Evolutionary conservation across 2,329 filamentous ascomycete genomes (phyloP).

Genomic region (Aspergillus ibericus): DNA sequence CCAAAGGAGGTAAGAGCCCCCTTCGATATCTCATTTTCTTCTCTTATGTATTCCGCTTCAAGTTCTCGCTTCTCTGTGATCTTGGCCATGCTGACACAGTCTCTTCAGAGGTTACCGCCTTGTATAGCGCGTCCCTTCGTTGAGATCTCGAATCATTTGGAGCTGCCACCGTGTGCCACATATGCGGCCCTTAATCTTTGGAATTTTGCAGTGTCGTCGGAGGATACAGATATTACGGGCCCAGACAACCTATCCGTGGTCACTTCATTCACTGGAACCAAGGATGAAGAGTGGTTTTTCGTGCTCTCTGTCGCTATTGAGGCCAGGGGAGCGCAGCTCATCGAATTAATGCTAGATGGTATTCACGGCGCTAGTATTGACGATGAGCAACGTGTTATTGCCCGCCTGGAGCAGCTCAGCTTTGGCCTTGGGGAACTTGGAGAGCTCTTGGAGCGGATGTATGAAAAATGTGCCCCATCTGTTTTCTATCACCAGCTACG

Average conservation of each 20-base stretch:
- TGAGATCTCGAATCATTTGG: slow-evolving; percentile 36
- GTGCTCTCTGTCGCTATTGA: slow-evolving; percentile 56
- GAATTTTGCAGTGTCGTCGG: slow-evolving; percentile 34
- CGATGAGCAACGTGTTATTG: slow-evolving; percentile 39
- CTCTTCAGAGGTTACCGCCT: slow-evolving; percentile 37
- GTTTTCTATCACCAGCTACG: slow-evolving; percentile 56
- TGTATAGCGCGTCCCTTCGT: slow-evolving; percentile 39
- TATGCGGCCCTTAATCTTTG: slow-evolving; percentile 44
- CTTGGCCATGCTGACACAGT: neutral
- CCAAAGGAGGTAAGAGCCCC: slow-evolving; percentile 61
- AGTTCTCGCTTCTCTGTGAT: neutral
- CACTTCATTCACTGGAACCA: slow-evolving; percentile 41
- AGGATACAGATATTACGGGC: slow-evolving; percentile 33
- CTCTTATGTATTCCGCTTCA: neutral
- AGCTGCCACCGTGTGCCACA: slow-evolving; percentile 45
- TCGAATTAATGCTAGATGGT: slow-evolving; percentile 38
- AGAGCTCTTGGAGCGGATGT: slow-evolving; percentile 50
- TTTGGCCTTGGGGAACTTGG: slow-evolving; percentile 46
- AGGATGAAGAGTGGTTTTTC: slow-evolving; percentile 51
- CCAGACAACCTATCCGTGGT: slow-evolving; percentile 37
- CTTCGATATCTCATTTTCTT: neutral
- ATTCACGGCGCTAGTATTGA: slow-evolving; percentile 46
- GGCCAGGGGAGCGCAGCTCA: slow-evolving; percentile 45
- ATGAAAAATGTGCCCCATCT: slow-evolving; percentile 50
- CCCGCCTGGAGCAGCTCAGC: slow-evolving; percentile 42